Evolutionary conservation across 345 rosid species (phyloP), one percentile per base, ranked within the genome.

Genomic region (Pseudoturritis turrita): DNA sequence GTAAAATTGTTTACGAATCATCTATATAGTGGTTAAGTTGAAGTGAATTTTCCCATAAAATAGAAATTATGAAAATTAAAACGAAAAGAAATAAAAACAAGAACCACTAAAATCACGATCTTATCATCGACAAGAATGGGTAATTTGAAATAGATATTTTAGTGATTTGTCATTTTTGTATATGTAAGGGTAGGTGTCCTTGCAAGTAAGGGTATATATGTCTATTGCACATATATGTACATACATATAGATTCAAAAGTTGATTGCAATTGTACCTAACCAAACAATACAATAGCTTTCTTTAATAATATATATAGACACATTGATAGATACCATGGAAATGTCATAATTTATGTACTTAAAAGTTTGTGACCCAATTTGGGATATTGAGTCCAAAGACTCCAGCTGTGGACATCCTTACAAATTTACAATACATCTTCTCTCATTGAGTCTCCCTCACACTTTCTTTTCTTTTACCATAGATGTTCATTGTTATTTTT

Each of bases 261-360:
- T 75, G 62, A 68, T 73, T 68, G 68, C 58, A 68, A 18, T 52
- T 68, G 63, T 68, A 60, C 74, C 69, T 61, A 61, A 75, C 74
- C 63, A 51, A 68, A 68, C 43, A 33, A 36, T 43, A 31, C 56
- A 50, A 60, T 9, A 39, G 2, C 63, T 67, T 26, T 62, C 57
- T 62, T 68, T 68, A 61, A 59, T 25, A 35, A 18, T 45, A 28
- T 35, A 28, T 58, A 28, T 26, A 47, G 26, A 47, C n/a, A 54
- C 64, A 35, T 54, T 33, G 40, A 73, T 73, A 39, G 53, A 49
- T 66, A 41, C 47, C 71, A 65, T 31, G 13, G 29, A 40, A 14
- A 47, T 70, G 46, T 37, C 4, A 49, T 59, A 62, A 49, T 45
- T 37, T 29, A 55, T 56, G 60, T 65, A 65, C 66, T 56, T 11